phyloP scores from a whole-genome alignment of 140 eudicot genomes.

The Ambrosia hybrid region DNA sequence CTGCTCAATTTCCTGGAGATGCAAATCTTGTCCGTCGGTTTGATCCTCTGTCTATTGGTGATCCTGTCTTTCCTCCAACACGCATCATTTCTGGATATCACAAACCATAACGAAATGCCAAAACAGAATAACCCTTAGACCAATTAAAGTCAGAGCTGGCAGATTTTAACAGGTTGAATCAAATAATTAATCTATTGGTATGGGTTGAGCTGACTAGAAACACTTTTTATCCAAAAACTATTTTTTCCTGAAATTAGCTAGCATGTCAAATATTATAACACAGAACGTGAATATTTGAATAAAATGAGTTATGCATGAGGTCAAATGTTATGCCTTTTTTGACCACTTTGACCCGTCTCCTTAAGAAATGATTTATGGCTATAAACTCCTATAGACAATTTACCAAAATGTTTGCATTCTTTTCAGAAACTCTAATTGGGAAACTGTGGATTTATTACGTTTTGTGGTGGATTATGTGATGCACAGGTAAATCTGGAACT shows the following conservation, averaged over 20 bases:
- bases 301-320: background rate
- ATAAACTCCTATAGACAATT: too few species aligned
- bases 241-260: background rate
- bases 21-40: constrained; percentile 62
- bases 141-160: background rate
- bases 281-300: background rate
- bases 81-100: constrained; percentile 63
- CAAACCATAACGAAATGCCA: constrained; percentile 9
- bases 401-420: too few species aligned
- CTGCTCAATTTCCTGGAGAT: constrained; percentile 59
- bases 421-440: too few species aligned
- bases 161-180: background rate
- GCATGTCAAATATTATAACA: background rate
- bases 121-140: background rate
- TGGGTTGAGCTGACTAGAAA: background rate
- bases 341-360: too few species aligned
- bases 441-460: too few species aligned
- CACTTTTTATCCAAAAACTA: background rate
- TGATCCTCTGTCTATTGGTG: constrained; percentile 72
- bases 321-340: too few species aligned
- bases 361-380: too few species aligned
- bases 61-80: constrained; percentile 61
- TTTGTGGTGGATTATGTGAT: too few species aligned
- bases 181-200: background rate
- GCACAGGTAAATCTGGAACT: too few species aligned